phyloP scores from a whole-genome alignment of 345 rosid genomes.

The Syzygium aqueum region DNA sequence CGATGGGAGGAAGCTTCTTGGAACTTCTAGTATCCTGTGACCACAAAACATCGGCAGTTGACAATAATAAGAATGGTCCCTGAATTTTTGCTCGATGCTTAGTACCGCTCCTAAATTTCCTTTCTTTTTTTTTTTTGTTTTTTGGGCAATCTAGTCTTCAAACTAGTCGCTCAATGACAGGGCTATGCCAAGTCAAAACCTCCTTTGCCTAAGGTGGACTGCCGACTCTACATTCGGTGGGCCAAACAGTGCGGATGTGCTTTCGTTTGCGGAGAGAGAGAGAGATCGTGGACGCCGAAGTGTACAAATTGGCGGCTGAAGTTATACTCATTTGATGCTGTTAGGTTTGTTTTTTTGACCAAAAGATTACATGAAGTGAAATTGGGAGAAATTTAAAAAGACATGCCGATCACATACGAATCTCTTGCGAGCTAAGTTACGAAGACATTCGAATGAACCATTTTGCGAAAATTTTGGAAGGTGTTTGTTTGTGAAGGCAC shows the following conservation, averaged over 20 bases:
- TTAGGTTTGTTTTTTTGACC: too few species aligned
- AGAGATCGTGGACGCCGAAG: too few species aligned
- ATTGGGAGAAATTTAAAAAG: too few species aligned
- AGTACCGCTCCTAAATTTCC: too few species aligned
- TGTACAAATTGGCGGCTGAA: background rate
- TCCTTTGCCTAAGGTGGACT: background rate
- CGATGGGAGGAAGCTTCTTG: too few species aligned
- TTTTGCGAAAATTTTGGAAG: background rate
- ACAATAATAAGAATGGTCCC: background rate
- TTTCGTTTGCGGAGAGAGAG: too few species aligned
- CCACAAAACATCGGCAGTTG: too few species aligned
- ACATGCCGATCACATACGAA: rapidly evolving
- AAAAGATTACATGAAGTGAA: background rate
- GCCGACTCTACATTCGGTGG: background rate
- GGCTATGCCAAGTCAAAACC: background rate
- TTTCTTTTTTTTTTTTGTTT: too few species aligned
- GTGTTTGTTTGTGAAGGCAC: background rate
- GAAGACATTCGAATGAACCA: background rate
- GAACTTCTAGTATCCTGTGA: too few species aligned
- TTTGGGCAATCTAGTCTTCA: background rate
- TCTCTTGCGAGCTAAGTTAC: background rate
- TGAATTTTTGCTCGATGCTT: background rate
- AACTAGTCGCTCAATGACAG: background rate
- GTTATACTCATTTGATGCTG: background rate
- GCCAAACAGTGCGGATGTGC: background rate